Evolutionary conservation across 805 yeast species (phyloP).

Genomic region (Pichia rugopelliculosa): DNA sequence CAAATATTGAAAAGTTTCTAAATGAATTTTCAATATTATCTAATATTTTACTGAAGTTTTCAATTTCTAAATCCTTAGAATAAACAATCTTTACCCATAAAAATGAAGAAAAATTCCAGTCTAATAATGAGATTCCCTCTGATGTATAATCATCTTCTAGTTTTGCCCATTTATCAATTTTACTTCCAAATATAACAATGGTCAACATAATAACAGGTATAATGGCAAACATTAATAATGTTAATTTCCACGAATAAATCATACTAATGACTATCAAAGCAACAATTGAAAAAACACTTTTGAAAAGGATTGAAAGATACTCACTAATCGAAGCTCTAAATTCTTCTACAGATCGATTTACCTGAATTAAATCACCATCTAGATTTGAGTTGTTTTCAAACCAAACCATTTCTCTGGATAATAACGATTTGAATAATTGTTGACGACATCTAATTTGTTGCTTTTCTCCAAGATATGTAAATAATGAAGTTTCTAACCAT

Average conservation of each 20-base stretch:
- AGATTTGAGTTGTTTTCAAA: slow-evolving; percentile 51
- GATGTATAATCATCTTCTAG: slow-evolving; percentile 53
- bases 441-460: slow-evolving; percentile 54
- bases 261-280: slow-evolving; percentile 60
- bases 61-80: slow-evolving; percentile 46
- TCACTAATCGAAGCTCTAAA: slow-evolving; percentile 61
- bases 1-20: slow-evolving; percentile 37
- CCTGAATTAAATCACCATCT: slow-evolving; percentile 57
- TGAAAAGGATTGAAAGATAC: slow-evolving; percentile 49
- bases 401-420: slow-evolving; percentile 50
- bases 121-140: slow-evolving; percentile 49
- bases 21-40: slow-evolving; percentile 31
- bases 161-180: slow-evolving; percentile 42
- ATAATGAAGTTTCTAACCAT: slow-evolving; percentile 51
- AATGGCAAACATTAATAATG: slow-evolving; percentile 67
- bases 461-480: slow-evolving; percentile 68
- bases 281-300: slow-evolving; percentile 44
- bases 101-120: slow-evolving; percentile 63
- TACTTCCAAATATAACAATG: slow-evolving; percentile 43
- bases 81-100: slow-evolving; percentile 54
- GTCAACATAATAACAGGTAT: slow-evolving; percentile 56
- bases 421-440: slow-evolving; percentile 35
- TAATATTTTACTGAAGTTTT: slow-evolving; percentile 32
- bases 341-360: slow-evolving; percentile 71
- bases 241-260: slow-evolving; percentile 76